phyloP scores from a whole-genome alignment of 1,284 basidiomycete species.

The Ceratobasidium sp. region DNA sequence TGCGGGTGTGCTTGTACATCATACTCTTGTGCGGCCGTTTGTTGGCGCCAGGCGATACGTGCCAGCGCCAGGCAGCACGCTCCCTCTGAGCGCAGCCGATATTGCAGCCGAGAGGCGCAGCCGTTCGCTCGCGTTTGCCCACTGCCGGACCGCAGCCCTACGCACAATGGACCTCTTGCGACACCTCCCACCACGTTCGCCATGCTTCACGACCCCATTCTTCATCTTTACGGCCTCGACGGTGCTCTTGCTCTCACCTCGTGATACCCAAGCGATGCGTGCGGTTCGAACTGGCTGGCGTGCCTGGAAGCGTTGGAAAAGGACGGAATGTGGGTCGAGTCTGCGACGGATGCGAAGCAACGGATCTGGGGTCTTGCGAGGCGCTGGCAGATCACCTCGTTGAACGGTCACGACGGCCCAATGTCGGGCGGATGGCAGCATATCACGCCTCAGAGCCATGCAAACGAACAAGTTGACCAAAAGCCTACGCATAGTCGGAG shows the following conservation, averaged over 20 bases:
- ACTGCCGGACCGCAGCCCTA: conserved; percentile 25
- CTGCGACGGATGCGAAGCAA: conserved; percentile 5
- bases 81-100: conserved; percentile 16
- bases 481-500: not conserved
- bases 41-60: conserved; percentile 10
- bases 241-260: conserved; percentile 20
- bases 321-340: conserved; percentile 29
- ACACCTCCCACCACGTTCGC: conserved; percentile 19
- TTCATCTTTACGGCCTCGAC: conserved; percentile 33
- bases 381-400: conserved; percentile 6
- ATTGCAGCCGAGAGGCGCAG: conserved; percentile 20
- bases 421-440: not conserved
- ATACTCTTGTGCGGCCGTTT: conserved; percentile 24
- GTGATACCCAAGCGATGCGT: conserved; percentile 24
- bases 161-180: conserved; percentile 26
- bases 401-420: not conserved
- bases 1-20: conserved; percentile 16
- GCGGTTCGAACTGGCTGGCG: conserved; percentile 19
- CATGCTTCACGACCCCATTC: conserved; percentile 33
- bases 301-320: conserved; percentile 18
- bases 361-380: conserved; percentile 21
- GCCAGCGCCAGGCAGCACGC: not conserved
- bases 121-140: conserved; percentile 15
- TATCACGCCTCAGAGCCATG: not conserved
- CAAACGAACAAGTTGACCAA: not conserved